phyloP scores from a whole-genome alignment of 2,329 filamentous ascomycete species.

The Dothistroma pini region DNA sequence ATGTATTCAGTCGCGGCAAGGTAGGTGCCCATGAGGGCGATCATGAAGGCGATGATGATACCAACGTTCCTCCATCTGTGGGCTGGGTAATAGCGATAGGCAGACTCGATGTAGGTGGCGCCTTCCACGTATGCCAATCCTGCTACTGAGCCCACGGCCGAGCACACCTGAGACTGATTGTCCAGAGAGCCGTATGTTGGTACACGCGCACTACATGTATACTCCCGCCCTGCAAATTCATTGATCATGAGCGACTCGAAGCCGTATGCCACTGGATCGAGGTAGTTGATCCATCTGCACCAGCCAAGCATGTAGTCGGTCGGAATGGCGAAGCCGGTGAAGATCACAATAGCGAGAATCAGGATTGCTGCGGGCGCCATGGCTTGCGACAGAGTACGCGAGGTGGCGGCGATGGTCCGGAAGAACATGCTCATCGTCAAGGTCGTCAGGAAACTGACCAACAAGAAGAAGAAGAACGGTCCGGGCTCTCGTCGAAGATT shows the following conservation, averaged over 20 bases:
- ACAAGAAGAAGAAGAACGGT: constrained; percentile 79
- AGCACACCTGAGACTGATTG: constrained; percentile 38
- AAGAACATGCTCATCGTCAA: constrained; percentile 84
- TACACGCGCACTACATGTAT: constrained; percentile 44
- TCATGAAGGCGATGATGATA: constrained; percentile 45
- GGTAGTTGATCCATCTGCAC: constrained; percentile 79
- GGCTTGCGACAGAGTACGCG: constrained; percentile 61
- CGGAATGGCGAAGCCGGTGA: constrained; percentile 62
- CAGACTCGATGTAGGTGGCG: constrained; percentile 34
- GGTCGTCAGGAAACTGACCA: constrained; percentile 70
- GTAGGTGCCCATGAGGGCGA: constrained; percentile 43
- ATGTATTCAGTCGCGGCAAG: constrained; percentile 46
- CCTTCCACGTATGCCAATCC: constrained; percentile 41
- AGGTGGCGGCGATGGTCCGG: constrained; percentile 72
- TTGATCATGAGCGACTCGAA: constrained; percentile 71
- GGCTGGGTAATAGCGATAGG: constrained; percentile 33
- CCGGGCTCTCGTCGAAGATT: constrained; percentile 70
- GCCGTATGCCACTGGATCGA: constrained; percentile 74
- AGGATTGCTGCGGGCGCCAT: constrained; percentile 55
- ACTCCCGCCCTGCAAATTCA: constrained; percentile 68
- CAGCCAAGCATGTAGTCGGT: constrained; percentile 67
- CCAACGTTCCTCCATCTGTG: constrained; percentile 50
- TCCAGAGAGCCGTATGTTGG: constrained; percentile 41
- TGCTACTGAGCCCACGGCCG: constrained; percentile 40
- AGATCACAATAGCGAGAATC: constrained; percentile 63